phyloP scores from a whole-genome alignment of 345 rosid species.

The Hevea brasiliensis region DNA sequence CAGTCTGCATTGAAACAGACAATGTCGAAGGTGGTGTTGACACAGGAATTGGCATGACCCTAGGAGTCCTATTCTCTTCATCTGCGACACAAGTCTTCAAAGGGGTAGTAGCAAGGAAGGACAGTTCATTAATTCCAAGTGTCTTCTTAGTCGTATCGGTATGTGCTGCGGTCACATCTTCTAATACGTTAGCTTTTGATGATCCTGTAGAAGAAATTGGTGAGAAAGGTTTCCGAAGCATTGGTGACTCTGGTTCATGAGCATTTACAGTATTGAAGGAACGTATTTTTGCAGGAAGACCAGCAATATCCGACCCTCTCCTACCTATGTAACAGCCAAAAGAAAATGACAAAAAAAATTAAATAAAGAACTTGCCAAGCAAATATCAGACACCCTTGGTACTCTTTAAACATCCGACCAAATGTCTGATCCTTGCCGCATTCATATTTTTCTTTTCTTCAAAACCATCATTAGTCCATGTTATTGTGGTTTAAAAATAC shows the following conservation, averaged over 20 bases:
- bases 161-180: slow-evolving; percentile 20
- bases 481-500: neutral
- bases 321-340: slow-evolving; percentile 14
- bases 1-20: slow-evolving; percentile 77
- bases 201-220: slow-evolving; percentile 59
- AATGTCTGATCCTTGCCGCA: neutral
- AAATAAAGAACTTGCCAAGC: neutral
- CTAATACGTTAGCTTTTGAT: slow-evolving; percentile 43
- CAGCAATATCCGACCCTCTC: slow-evolving; percentile 44
- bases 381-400: neutral
- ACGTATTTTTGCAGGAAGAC: slow-evolving; percentile 55
- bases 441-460: neutral
- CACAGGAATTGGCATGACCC: slow-evolving; percentile 47
- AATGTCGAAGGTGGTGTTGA: slow-evolving; percentile 69
- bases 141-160: slow-evolving; percentile 37
- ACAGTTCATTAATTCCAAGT: slow-evolving; percentile 26
- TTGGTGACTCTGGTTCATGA: slow-evolving; percentile 58
- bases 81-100: slow-evolving; percentile 39
- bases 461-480: neutral
- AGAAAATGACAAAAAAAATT: neutral
- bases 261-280: slow-evolving; percentile 48
- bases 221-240: slow-evolving; percentile 83
- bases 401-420: neutral
- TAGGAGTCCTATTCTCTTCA: slow-evolving; percentile 71
- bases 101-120: slow-evolving; percentile 57